Base-by-base conservation (phyloP, 2,329 filamentous ascomycete species). In the Coniochaeta hoffmannii region DNA sequence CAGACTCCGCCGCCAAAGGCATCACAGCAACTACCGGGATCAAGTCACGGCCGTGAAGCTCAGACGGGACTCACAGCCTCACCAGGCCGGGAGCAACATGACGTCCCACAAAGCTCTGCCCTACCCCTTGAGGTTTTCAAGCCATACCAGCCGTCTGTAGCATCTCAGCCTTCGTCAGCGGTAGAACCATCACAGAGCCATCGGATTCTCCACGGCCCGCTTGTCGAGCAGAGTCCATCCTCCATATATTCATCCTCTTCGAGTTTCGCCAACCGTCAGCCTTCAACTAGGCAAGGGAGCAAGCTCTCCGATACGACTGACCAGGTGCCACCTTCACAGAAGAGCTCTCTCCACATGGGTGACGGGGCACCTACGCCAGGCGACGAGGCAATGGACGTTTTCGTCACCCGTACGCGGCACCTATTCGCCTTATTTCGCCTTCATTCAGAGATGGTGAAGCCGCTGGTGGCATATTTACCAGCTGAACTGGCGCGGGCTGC, bases 351-450 rank as follows among this genome's bases (percentile, higher is more conserved):
- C n/a, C 72, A 68, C 53, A 58, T 77, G 31, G 71, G 71, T 6
- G 77, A 81, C 53, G 69, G 67, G 0, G 65, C 71, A 11, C 62
- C 66, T 55, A 71, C 78, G 4, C 73, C 80, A n/a, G 74, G 75
- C 2, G 85, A 88, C 52, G 83, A 85, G 55, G 86, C 90, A 0
- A 77, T 92, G 52, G 71, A 79, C 8, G 81, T 86, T 12, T 96
- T 96, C 66, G 81, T 83, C 3, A 68, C 73, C 6, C 85, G 90
- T 26, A 88, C 89, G 3, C 81, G 79, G 19, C 88, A 92, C 65
- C 80, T 94, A 62, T 86, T 83, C 58, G 85, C 87, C 60, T 77
- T 94, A 2, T 95, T 96, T 66, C 79, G 84, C 35, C 71, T 93
- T 44, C 89, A 92, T 56, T 86, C 90, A 0, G 89, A 96, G 68